Base-by-base conservation (phyloP, 768 basidiomycete genomes). In the Tylopilus intermedius region DNA sequence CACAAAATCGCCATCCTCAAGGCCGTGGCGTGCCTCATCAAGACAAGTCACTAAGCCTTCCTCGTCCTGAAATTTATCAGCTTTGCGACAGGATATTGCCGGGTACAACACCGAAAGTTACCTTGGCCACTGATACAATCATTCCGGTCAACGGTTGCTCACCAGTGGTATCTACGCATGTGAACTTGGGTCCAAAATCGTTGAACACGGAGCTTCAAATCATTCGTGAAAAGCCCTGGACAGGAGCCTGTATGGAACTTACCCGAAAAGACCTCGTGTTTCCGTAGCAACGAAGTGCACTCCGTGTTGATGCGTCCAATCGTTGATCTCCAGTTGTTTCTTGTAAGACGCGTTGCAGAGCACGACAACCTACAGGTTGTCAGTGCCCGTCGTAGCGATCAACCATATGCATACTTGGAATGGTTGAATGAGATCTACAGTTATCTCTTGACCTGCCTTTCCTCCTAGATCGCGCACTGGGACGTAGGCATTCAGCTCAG, bases 1-100 rank as follows among this genome's bases (percentile, higher is more conserved):
- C 22, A 98, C 94, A 62, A 86, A 98, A 66, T 98, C 93, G 14
- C 96, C 96, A 67, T 98, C 96, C 68, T 97, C 94, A n/a, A 99
- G 79, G 18, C 96, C 96, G 68, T 98, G 96, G 54, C 96, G 82
- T 10, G 95, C 88, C 74, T 99, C 96, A 60, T 99, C 96, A 54
- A 97, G 74, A 67, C 94, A 96, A 10, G 95, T 96, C 7, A 98
- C 95, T 21, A 98, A 71, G n/a, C 88, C 94, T 48, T 96, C 93
- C 42, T 78, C 75, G 55, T 84, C 87, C 92, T 95, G 52, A 21
- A 24, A 51, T 30, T 21, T 41, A 14, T 50, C 47, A 50, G 40
- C 8, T 45, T 45, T 54, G 15, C 8, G 11, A 38, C 27, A 11
- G 14, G 22, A 10, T 33, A 29, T 5, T 29, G 6, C 14, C 11